A percentile compares a stretch with the other conserved stretches of the same genome.
Evolutionary conservation across 495 filamentous ascomycete genomes (phyloP).

Genomic region (Pyrenula massariospora): DNA sequence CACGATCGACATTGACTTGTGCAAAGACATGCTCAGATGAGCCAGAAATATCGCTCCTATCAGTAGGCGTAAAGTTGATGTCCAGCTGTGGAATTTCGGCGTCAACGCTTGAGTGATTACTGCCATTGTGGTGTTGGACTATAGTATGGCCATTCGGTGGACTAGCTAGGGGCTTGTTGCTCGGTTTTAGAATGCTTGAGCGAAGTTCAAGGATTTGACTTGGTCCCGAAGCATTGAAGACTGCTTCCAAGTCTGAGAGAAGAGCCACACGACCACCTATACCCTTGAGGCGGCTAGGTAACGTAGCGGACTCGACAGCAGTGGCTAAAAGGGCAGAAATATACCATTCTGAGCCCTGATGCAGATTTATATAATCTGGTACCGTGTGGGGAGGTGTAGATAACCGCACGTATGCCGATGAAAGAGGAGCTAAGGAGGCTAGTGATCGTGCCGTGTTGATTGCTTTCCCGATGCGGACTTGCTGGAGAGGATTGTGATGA

Average conservation of each 20-base stretch:
- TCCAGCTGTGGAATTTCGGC: conserved; percentile 32
- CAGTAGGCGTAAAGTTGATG: conserved; percentile 43
- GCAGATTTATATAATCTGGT: conserved; percentile 49
- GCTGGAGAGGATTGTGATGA: conserved; percentile 14
- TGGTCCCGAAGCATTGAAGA: background rate
- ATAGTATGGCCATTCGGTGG: conserved; percentile 5
- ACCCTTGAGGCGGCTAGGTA: conserved; percentile 54
- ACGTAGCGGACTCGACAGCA: conserved; percentile 66
- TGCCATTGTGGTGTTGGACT: background rate
- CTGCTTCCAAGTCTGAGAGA: background rate
- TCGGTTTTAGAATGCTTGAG: background rate
- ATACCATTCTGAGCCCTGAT: conserved; percentile 67
- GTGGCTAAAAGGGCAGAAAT: conserved; percentile 64
- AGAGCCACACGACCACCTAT: background rate
- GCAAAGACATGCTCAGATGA: conserved; percentile 49
- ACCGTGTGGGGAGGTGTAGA: conserved; percentile 44
- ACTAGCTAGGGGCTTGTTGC: background rate
- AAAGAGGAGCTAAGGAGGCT: conserved; percentile 51
- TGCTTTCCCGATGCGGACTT: conserved; percentile 41
- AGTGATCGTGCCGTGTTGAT: conserved; percentile 62
- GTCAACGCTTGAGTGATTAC: conserved; percentile 14
- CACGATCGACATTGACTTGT: conserved; percentile 36
- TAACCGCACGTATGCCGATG: conserved; percentile 72
- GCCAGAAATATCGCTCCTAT: conserved; percentile 9
- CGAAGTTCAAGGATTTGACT: background rate